Percentiles rank a stretch among this genome's conserved stretches.
Conservation (phyloP, 495 filamentous ascomycete species). For the Neurospora hispaniola region DNA sequence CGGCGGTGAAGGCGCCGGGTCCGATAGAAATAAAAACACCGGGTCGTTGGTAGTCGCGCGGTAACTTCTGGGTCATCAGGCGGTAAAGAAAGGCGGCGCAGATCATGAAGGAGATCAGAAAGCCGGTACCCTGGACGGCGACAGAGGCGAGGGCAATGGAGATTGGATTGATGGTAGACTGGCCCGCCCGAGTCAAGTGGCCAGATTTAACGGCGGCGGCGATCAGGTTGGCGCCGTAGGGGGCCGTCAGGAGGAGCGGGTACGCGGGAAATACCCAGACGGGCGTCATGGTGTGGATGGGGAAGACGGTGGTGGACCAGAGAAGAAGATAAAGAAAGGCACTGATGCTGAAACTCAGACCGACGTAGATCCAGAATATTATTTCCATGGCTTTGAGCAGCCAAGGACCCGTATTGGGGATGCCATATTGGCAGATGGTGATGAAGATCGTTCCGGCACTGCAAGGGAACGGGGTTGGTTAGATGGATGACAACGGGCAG, state of each 20-base stretch:
- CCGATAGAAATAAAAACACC: slow-evolving; percentile 81
- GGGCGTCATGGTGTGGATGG: slow-evolving; percentile 79
- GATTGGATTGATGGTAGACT: slow-evolving; percentile 39
- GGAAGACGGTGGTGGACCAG: slow-evolving; percentile 55
- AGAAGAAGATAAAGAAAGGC: slow-evolving; percentile 64
- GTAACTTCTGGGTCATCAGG: slow-evolving; percentile 85
- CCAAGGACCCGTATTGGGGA: slow-evolving; percentile 56
- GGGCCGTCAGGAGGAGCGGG: slow-evolving; percentile 69
- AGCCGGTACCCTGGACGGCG: slow-evolving; percentile 72
- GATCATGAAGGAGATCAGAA: slow-evolving; percentile 76
- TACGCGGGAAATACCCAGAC: slow-evolving; percentile 91
- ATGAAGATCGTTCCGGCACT: slow-evolving; percentile 66
- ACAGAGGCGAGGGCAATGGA: slow-evolving; percentile 61
- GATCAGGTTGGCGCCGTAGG: slow-evolving; percentile 60
- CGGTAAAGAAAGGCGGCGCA: slow-evolving; percentile 79
- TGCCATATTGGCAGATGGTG: slow-evolving; percentile 71
- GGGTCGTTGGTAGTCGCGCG: slow-evolving; percentile 61
- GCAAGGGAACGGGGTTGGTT: neutral
- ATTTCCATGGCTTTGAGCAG: slow-evolving; percentile 49
- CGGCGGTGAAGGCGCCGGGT: slow-evolving; percentile 67
- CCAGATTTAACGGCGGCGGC: slow-evolving; percentile 24
- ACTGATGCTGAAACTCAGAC: slow-evolving; percentile 50
- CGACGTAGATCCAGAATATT: slow-evolving; percentile 66
- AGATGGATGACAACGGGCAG: neutral
- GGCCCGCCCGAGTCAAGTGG: slow-evolving; percentile 8